These are phyloP conservation scores for Prunus mongolica DNA, from an alignment of 306 rosid species.

Conservation along the genomic window DNA sequence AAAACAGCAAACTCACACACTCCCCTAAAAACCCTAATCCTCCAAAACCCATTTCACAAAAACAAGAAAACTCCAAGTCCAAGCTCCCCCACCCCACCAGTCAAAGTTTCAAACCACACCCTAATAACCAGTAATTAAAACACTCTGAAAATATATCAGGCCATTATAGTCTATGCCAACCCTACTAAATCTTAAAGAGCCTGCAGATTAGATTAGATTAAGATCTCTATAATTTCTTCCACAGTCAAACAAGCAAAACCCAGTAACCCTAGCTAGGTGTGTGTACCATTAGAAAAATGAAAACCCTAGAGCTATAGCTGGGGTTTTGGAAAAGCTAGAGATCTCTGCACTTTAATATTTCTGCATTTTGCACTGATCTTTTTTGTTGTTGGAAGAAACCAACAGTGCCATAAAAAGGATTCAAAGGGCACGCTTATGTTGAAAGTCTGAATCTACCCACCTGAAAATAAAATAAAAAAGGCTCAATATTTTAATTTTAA, in stretches of 20 bases:
- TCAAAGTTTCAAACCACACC: not conserved
- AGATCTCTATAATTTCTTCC: not conserved
- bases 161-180: not conserved
- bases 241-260: not conserved
- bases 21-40: not conserved
- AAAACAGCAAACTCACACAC: not conserved
- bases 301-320: not conserved
- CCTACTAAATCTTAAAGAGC: constrained; percentile 7
- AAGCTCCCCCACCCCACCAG: too few species aligned
- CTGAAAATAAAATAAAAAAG: not conserved
- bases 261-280: not conserved
- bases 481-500: not conserved
- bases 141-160: not conserved
- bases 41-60: not conserved
- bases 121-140: not conserved
- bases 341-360: constrained; percentile 2
- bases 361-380: not conserved
- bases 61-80: not conserved
- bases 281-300: too few species aligned
- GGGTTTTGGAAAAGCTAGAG: not conserved
- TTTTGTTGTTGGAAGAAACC: constrained; percentile 18
- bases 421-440: constrained; percentile 40
- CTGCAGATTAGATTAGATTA: not conserved
- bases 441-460: constrained; percentile 24
- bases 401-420: constrained; percentile 28